Base-by-base conservation (phyloP, 164 flowering plant species). In the Malania oleifera region DNA sequence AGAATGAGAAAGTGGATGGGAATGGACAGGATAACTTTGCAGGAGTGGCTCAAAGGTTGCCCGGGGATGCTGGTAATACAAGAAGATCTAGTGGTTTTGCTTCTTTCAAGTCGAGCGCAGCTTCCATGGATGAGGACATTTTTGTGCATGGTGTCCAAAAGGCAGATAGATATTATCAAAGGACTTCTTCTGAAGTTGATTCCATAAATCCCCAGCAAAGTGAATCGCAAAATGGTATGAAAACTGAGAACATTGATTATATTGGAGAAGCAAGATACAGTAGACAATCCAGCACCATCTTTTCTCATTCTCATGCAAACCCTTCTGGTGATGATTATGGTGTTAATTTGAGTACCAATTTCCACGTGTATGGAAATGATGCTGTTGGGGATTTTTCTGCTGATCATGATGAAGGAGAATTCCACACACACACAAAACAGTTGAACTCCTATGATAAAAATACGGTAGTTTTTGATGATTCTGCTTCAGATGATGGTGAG, bases 401-500 rank as follows among this genome's bases (percentile, higher is more conserved):
- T 47, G 60, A 24, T 51, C 25, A 23, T 45, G 63, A 60, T 52
- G 64, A 60, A 22, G 66, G 47, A 45, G 51, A 56, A 28, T 19
- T 4, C 34, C 68, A 50, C 20, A 60, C 20, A 29, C 73, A 58
- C 23, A 34, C 45, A n/a, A 34, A 58, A 46, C 70, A 72, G 56
- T 61, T 70, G 41, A 56, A 41, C 52, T 60, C 61, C n/a, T 44
- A 60, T 61, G 63, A 64, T 53, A 35, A 40, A 66, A 52, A 67
- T 67, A 19, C 66, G 53, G 77, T 52, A 24, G 69, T 65, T 57
- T 90, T 77, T 77, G 96, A 91, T 76, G 83, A 81, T 20, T 78
- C 59, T 65, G 81, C 64, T 52, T 77, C 87, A 38, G 88, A 86
- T 38, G 74, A 61, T 48, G 87, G 79, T 43, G 39, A 62, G 9